These are phyloP conservation scores for Penicillium mononematosum DNA, from an alignment of 495 filamentous ascomycete species.

Conservation along the genomic window DNA sequence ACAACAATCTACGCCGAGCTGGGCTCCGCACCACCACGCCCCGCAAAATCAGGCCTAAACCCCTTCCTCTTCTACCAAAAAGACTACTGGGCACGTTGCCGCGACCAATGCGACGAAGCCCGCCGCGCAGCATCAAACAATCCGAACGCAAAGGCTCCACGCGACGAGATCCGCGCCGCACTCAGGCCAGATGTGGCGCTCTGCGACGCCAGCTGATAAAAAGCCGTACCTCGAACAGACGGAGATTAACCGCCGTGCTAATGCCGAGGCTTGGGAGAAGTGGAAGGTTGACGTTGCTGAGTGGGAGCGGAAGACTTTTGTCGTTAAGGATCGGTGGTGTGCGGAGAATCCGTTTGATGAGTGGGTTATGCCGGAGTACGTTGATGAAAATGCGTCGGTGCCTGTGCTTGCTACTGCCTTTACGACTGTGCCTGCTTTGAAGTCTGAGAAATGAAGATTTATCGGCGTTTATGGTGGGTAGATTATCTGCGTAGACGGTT, in stretches of 20 bases:
- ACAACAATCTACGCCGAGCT: conserved; percentile 65
- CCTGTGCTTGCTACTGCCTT: conserved; percentile 11
- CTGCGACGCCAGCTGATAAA: conserved; percentile 63
- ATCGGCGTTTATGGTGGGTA: neutral
- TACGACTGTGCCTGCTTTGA: neutral
- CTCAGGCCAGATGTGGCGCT: conserved; percentile 88
- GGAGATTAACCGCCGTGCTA: conserved; percentile 61
- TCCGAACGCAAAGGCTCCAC: conserved; percentile 61
- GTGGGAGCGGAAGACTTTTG: conserved; percentile 67
- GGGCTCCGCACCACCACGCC: conserved; percentile 69
- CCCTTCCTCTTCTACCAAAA: conserved; percentile 71
- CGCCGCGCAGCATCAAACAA: conserved; percentile 63
- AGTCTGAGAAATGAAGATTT: conserved; percentile 2
- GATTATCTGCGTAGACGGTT: neutral
- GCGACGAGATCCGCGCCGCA: conserved; percentile 76
- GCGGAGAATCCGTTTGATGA: conserved; percentile 53
- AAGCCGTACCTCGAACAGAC: conserved; percentile 73
- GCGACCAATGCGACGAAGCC: conserved; percentile 66
- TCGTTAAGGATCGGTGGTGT: conserved; percentile 63
- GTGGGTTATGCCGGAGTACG: conserved; percentile 24
- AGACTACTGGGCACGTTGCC: conserved; percentile 73
- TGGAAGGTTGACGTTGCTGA: conserved; percentile 58
- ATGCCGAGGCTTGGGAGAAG: conserved; percentile 54
- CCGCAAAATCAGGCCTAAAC: conserved; percentile 67
- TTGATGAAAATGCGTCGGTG: neutral